Conservation (phyloP, 2,329 filamentous ascomycete genomes). For the Talaromyces sp. region DNA sequence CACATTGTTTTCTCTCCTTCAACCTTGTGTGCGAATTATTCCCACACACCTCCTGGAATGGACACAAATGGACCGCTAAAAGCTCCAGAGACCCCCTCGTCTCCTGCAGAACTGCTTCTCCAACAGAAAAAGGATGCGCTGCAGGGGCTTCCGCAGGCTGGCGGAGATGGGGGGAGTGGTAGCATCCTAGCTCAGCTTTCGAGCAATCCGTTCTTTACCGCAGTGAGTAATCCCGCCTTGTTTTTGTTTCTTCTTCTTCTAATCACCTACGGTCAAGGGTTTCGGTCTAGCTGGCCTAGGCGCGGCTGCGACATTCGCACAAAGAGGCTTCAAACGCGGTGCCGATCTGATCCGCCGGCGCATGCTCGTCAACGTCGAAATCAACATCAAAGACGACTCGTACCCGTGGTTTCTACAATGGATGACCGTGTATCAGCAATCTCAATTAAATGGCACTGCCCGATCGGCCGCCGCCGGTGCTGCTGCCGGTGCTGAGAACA, state of each 20-base stretch:
- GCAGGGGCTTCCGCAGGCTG: slow-evolving; percentile 21
- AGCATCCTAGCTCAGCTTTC: slow-evolving; percentile 41
- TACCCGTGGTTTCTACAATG: slow-evolving; percentile 93
- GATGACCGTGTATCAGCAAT: slow-evolving; percentile 76
- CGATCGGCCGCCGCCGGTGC: slow-evolving; percentile 41
- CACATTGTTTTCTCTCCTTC: neutral
- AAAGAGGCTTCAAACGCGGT: slow-evolving; percentile 67
- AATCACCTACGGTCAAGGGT: slow-evolving; percentile 45
- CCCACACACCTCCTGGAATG: slow-evolving; percentile 24
- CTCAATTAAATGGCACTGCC: slow-evolving; percentile 47
- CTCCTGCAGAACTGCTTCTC: slow-evolving; percentile 30
- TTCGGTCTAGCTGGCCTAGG: slow-evolving; percentile 89
- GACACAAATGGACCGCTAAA: slow-evolving; percentile 29
- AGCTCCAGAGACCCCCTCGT: slow-evolving; percentile 23
- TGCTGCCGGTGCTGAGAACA: slow-evolving; percentile 19
- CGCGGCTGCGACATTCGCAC: slow-evolving; percentile 72
- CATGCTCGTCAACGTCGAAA: slow-evolving; percentile 91
- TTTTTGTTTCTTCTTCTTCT: slow-evolving; percentile 1
- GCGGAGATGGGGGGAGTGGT: slow-evolving; percentile 30
- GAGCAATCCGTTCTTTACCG: slow-evolving; percentile 47
- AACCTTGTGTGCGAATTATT: neutral
- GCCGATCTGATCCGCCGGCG: slow-evolving; percentile 73
- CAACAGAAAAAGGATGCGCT: slow-evolving; percentile 30
- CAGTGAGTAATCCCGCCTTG: slow-evolving; percentile 28
- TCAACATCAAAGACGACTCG: slow-evolving; percentile 86